A percentile compares a stretch with the other conserved stretches of the same genome.
phyloP scores from a whole-genome alignment of 768 basidiomycete genomes.

The Podaxis sp. region DNA sequence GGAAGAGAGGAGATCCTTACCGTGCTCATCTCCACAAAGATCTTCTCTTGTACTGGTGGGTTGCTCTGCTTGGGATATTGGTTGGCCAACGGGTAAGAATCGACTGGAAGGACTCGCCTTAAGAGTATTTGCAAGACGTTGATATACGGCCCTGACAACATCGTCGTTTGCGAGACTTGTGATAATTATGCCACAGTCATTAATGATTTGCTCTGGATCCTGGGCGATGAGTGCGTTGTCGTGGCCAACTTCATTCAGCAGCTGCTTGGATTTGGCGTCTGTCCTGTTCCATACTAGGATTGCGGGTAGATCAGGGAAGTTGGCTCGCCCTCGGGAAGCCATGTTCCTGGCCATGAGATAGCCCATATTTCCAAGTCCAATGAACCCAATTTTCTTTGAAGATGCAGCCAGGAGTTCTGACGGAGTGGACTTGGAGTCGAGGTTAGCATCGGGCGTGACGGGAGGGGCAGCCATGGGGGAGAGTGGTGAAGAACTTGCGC shows the following conservation, averaged over 20 bases:
- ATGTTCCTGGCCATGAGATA: slow-evolving; percentile 77
- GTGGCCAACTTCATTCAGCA: slow-evolving; percentile 51
- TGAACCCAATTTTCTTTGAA: slow-evolving; percentile 34
- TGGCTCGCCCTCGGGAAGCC: slow-evolving; percentile 43
- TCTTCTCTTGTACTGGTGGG: slow-evolving; percentile 50
- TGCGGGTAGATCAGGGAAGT: slow-evolving; percentile 37
- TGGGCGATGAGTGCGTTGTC: slow-evolving; percentile 52
- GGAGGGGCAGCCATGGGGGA: slow-evolving; percentile 6
- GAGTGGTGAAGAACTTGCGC: neutral
- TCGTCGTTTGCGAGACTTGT: slow-evolving; percentile 71
- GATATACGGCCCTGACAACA: slow-evolving; percentile 60
- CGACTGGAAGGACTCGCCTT: slow-evolving; percentile 32
- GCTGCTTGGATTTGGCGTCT: slow-evolving; percentile 50
- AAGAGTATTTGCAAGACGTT: slow-evolving; percentile 53
- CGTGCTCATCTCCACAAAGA: slow-evolving; percentile 85
- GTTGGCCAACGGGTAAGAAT: neutral
- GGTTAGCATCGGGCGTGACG: slow-evolving; percentile 3
- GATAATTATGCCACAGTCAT: slow-evolving; percentile 70
- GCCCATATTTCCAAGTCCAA: slow-evolving; percentile 66
- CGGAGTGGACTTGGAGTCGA: slow-evolving; percentile 18
- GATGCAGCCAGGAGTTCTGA: slow-evolving; percentile 8
- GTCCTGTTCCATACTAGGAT: slow-evolving; percentile 79
- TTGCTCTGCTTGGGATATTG: slow-evolving; percentile 26
- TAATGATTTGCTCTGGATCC: slow-evolving; percentile 52
- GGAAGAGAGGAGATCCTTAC: slow-evolving; percentile 35